These are phyloP conservation scores for Misopates orontium DNA, from an alignment of 257 asterid species.

Conservation along the genomic window DNA sequence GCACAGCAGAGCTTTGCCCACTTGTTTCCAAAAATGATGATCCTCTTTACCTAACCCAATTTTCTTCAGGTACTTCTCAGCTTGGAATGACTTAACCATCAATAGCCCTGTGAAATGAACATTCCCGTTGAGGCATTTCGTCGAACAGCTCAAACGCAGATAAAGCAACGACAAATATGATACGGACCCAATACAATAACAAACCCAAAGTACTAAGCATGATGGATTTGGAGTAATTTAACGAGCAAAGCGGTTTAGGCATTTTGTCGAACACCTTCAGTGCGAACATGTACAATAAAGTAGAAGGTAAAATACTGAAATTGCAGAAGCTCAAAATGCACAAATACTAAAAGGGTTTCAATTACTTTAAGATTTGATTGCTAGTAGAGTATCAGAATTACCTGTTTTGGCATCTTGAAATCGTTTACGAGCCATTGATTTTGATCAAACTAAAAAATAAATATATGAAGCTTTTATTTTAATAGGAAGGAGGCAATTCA, in stretches of 20 bases:
- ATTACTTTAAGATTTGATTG: background rate
- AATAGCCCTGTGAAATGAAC: conserved; percentile 31
- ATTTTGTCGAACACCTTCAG: no score
- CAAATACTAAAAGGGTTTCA: no score
- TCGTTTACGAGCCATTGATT: conserved; percentile 47
- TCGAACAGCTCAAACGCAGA: conserved; percentile 29
- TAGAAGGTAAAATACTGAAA: no score
- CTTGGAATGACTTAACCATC: conserved; percentile 44
- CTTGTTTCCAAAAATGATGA: conserved; percentile 88
- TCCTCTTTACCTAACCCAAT: conserved; percentile 86
- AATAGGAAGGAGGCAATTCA: background rate
- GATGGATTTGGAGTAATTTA: no score
- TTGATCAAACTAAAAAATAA: background rate
- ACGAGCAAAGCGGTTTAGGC: no score
- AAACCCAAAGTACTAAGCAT: no score
- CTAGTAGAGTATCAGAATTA: background rate
- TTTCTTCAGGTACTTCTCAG: conserved; percentile 60
- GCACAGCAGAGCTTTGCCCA: conserved; percentile 70
- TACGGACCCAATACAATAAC: no score
- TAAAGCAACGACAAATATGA: background rate
- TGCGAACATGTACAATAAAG: background rate
- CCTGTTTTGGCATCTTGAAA: conserved; percentile 43
- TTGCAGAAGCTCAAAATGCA: no score
- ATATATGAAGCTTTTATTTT: background rate
- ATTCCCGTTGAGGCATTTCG: conserved; percentile 25